A percentile compares a stretch with the other conserved stretches of the same genome.
Evolutionary conservation across 2,329 filamentous ascomycete species (phyloP).

Genomic region (Xylariales sp.): DNA sequence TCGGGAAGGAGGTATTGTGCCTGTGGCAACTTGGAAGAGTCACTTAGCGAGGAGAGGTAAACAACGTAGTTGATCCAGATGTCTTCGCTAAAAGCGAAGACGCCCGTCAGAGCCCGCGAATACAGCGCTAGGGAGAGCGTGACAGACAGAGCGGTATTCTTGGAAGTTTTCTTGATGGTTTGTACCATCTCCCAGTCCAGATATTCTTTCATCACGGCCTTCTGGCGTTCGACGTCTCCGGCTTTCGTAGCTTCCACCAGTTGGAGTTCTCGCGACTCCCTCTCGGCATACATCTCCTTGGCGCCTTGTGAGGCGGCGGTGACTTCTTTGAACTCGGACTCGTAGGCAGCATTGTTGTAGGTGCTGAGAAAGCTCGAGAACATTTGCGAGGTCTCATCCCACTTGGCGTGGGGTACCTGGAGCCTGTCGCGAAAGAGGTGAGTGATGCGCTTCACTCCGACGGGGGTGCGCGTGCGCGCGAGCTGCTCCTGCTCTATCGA

Average conservation of each 20-base stretch:
- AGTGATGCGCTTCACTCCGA: slow-evolving; percentile 60
- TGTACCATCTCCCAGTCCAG: slow-evolving; percentile 77
- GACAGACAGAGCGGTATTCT: slow-evolving; percentile 37
- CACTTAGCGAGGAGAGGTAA: slow-evolving; percentile 57
- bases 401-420: slow-evolving; percentile 66
- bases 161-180: slow-evolving; percentile 40
- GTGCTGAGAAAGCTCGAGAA: slow-evolving; percentile 72
- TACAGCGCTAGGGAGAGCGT: slow-evolving; percentile 64
- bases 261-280: slow-evolving; percentile 65
- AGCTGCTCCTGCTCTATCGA: slow-evolving; percentile 68
- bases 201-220: slow-evolving; percentile 58
- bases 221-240: slow-evolving; percentile 52
- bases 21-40: slow-evolving; percentile 32
- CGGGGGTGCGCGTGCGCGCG: slow-evolving; percentile 46
- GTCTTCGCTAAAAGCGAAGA: slow-evolving; percentile 68
- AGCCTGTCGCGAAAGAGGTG: slow-evolving; percentile 68
- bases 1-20: slow-evolving; percentile 34
- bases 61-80: slow-evolving; percentile 84
- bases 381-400: slow-evolving; percentile 69
- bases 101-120: slow-evolving; percentile 65
- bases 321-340: slow-evolving; percentile 66
- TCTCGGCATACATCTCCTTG: slow-evolving; percentile 58
- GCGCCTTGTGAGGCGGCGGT: slow-evolving; percentile 60
- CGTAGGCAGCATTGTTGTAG: slow-evolving; percentile 67
- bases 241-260: slow-evolving; percentile 54